Evolutionary conservation across 2,329 filamentous ascomycete genomes (phyloP).

Genomic region (Penicillium sp.): DNA sequence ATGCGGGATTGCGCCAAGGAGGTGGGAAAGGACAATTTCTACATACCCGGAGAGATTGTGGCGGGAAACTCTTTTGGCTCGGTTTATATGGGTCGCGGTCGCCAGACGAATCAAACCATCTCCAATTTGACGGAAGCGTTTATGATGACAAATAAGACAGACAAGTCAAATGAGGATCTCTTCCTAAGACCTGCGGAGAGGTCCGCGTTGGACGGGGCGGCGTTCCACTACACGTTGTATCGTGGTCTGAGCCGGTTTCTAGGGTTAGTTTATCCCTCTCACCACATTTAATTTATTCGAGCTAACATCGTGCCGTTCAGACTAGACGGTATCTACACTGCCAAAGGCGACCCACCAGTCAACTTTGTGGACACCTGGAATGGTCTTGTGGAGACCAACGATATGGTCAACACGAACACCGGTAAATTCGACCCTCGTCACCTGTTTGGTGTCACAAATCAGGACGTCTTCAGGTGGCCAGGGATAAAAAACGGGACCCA

Average conservation of each 20-base stretch:
- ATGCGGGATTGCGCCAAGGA: slow-evolving; percentile 54
- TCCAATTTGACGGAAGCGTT: slow-evolving; percentile 51
- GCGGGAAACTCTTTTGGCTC: slow-evolving; percentile 60
- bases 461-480: slow-evolving; percentile 66
- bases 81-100: slow-evolving; percentile 60
- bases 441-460: slow-evolving; percentile 63
- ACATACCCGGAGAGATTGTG: slow-evolving; percentile 63
- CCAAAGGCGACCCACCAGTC: slow-evolving; percentile 52
- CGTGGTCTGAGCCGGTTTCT: slow-evolving; percentile 60
- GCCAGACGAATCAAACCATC: slow-evolving; percentile 51
- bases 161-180: slow-evolving; percentile 37
- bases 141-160: slow-evolving; percentile 42
- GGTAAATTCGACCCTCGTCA: slow-evolving; percentile 63
- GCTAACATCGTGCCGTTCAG: not conserved
- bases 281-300: not conserved
- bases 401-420: slow-evolving; percentile 59
- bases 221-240: slow-evolving; percentile 64
- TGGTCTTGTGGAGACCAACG: slow-evolving; percentile 55
- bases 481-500: slow-evolving; percentile 54
- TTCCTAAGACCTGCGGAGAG: slow-evolving; percentile 50
- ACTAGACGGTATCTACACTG: slow-evolving; percentile 56
- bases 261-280: slow-evolving; percentile 31
- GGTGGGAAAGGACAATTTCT: slow-evolving; percentile 62
- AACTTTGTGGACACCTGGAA: slow-evolving; percentile 58
- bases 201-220: slow-evolving; percentile 59